phyloP scores from a whole-genome alignment of 2,329 filamentous ascomycete species.

The Didymella exigua region DNA sequence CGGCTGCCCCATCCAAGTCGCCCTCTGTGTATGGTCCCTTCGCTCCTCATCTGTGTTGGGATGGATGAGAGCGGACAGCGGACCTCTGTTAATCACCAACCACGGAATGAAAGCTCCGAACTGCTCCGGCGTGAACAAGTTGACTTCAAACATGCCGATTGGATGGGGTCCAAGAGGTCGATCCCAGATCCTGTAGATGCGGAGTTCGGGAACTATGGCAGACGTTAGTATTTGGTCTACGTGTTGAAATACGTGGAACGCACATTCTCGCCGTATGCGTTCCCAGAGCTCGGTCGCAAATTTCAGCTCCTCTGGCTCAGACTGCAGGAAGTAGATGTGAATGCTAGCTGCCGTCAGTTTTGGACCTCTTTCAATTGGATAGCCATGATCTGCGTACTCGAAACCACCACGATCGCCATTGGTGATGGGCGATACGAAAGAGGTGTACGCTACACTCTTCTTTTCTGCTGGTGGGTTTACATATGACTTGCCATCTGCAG shows the following conservation, averaged over 20 bases:
- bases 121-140: slow-evolving; percentile 81
- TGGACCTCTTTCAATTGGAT: too few relatives aligned
- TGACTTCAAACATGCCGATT: slow-evolving; percentile 90
- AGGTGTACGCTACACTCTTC: slow-evolving; percentile 71
- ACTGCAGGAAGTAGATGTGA: slow-evolving; percentile 80
- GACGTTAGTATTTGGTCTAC: neutral
- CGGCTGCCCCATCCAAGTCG: slow-evolving; percentile 75
- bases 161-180: slow-evolving; percentile 80
- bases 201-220: slow-evolving; percentile 75
- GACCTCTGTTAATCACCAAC: slow-evolving; percentile 81
- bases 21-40: slow-evolving; percentile 69
- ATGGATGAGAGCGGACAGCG: slow-evolving; percentile 78
- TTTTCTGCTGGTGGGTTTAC: slow-evolving; percentile 67
- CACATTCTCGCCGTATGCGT: slow-evolving; percentile 80
- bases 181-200: slow-evolving; percentile 81
- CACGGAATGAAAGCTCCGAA: slow-evolving; percentile 89
- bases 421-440: slow-evolving; percentile 71
- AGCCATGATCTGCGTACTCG: slow-evolving; percentile 54
- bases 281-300: slow-evolving; percentile 78
- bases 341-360: slow-evolving; percentile 49
- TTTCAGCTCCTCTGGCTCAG: slow-evolving; percentile 64
- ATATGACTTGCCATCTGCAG: slow-evolving; percentile 77
- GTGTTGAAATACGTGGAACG: slow-evolving; percentile 26
- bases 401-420: slow-evolving; percentile 74
- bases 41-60: slow-evolving; percentile 74